phyloP scores from a whole-genome alignment of 768 basidiomycete species.

The Rhodotorula kratochvilovae region DNA sequence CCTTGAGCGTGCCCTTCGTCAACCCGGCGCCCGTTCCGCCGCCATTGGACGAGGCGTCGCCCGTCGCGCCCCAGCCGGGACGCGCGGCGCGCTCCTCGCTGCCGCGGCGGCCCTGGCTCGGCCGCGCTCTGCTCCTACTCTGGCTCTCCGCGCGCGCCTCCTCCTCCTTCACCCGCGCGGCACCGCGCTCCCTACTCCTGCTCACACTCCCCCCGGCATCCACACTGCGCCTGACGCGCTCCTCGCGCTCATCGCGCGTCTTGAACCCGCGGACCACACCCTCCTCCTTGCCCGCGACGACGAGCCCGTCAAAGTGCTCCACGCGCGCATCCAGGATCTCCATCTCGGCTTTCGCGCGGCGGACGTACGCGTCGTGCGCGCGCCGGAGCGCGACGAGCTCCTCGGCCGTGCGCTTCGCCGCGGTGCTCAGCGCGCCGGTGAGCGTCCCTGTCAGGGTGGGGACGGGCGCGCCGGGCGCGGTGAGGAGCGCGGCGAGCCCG shows the following conservation, averaged over 20 bases:
- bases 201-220: not conserved
- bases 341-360: constrained; percentile 16
- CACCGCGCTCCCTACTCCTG: constrained; percentile 11
- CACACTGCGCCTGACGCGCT: no score
- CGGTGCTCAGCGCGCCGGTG: not conserved
- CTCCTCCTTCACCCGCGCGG: no score
- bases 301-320: not conserved
- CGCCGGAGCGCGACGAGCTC: constrained; percentile 30
- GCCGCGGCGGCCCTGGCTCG: not conserved
- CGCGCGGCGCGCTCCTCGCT: constrained; percentile 1
- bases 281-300: not conserved
- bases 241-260: constrained; percentile 6
- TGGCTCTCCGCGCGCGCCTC: not conserved
- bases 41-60: not conserved
- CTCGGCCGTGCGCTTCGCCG: constrained; percentile 26
- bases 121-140: not conserved
- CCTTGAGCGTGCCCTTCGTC: not conserved
- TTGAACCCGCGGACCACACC: constrained; percentile 31
- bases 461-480: not conserved
- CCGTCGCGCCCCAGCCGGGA: not conserved
- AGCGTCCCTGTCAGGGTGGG: constrained; percentile 4
- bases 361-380: constrained; percentile 21
- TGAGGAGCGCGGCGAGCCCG: constrained; percentile 11
- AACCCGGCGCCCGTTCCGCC: no score
- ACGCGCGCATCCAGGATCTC: constrained; percentile 28